Evolutionary conservation across 805 yeast genomes (phyloP).

Genomic region (Wickerhamomyces chaumierensis): DNA sequence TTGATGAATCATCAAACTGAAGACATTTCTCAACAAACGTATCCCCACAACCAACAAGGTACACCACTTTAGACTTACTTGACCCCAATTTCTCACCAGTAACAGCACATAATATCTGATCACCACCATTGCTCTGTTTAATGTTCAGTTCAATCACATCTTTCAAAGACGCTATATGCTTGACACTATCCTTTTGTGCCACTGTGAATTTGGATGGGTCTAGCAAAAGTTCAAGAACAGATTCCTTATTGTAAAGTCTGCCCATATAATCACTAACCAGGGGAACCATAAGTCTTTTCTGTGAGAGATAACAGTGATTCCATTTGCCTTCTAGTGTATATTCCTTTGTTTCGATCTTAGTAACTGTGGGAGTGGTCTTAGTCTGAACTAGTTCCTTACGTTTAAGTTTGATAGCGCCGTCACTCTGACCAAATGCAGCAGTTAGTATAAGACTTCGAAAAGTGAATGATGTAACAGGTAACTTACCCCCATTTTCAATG

Average conservation of each 20-base stretch:
- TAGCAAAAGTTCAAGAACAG: constrained; percentile 46
- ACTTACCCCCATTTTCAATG: no score
- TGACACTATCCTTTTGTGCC: constrained; percentile 13
- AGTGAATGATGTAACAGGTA: no score
- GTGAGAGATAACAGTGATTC: constrained; percentile 36
- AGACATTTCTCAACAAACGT: constrained; percentile 25
- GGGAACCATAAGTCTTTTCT: constrained; percentile 32
- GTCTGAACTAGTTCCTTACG: constrained; percentile 36
- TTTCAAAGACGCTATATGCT: constrained; percentile 25
- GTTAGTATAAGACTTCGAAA: no score
- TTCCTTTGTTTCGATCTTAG: constrained; percentile 13
- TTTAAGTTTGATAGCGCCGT: constrained; percentile 64
- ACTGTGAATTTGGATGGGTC: constrained; percentile 19
- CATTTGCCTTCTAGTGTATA: constrained; percentile 24
- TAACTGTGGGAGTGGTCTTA: constrained; percentile 2
- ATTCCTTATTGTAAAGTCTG: constrained; percentile 48
- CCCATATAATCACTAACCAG: constrained; percentile 67
- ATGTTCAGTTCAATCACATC: constrained; percentile 36
- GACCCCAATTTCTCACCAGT: constrained; percentile 26
- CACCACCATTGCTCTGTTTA: constrained; percentile 11
- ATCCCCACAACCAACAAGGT: constrained; percentile 36
- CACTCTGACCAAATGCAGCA: constrained; percentile 28
- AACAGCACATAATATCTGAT: constrained; percentile 25
- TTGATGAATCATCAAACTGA: constrained; percentile 8
- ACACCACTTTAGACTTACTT: constrained; percentile 27